Evolutionary conservation across 2,329 filamentous ascomycete genomes (phyloP), one percentile per base, ranked within the genome.

Genomic region (Teratosphaeria pseudoeucalypti): DNA sequence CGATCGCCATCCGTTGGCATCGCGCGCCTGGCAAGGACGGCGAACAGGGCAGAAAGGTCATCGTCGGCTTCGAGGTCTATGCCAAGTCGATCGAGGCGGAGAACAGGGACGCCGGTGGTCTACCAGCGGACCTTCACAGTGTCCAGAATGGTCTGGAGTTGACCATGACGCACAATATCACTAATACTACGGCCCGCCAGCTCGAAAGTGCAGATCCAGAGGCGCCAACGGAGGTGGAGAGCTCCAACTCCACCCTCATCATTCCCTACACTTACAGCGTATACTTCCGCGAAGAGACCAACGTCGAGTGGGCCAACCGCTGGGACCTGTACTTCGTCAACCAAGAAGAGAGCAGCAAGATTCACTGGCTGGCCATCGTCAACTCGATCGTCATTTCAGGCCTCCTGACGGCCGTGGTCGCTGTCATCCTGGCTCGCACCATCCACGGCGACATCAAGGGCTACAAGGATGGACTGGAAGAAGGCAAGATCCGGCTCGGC

Each of bases 261-360:
- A 86, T 95, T 57, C 89, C 90, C 0, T 95, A 92, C 74, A 89
- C 89, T 0, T 96, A 95, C 75, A 92, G 90, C 2, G 87, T 95
- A 14, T 95, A 94, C 74, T 96, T 91, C 76, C 85, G 89, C 57
- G 88, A 95, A 71, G 89, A 95, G 62, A 82, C 86, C 52, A 83
- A 81, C 23, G 78, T 95, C 56, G 89, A 94, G 64, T 96, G 91
- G 91, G 79, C 81, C 59, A 89, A 86, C 66, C 83, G 90, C 58
- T 96, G 91, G 90, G 89, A 95, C 68, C 77, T 92, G 58, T 95
- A 95, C 73, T 95, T 95, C 75, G 88, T 88, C 61, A 91, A 92
- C 72, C 89, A 94, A 70, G 87, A 90, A 60, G 89, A 92, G 65
- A 88, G 88, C 54, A 86, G 84, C 29, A 85, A 85, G 70, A 89